Percentiles rank a stretch among this genome's conserved stretches.
Evolutionary conservation across 495 filamentous ascomycete genomes (phyloP).

Genomic region (Rhypophila decipiens): DNA sequence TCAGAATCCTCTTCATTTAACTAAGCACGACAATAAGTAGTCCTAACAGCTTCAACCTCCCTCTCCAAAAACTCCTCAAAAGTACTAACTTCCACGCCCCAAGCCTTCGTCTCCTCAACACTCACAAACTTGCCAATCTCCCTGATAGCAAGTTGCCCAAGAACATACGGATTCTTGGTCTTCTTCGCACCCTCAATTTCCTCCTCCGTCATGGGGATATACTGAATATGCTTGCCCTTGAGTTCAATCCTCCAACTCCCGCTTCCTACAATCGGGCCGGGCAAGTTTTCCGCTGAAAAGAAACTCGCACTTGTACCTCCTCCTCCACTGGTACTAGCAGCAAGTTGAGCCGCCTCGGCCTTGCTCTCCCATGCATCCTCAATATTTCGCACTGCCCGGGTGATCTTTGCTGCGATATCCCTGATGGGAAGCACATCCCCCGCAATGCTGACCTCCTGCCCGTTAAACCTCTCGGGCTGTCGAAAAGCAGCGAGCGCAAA

Average conservation of each 20-base stretch:
- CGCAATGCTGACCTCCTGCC: conserved; percentile 33
- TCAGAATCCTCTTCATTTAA: not conserved
- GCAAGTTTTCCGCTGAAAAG: too few relatives aligned
- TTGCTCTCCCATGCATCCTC: too few relatives aligned
- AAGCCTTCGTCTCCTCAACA: conserved; percentile 29
- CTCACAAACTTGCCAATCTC: conserved; percentile 30
- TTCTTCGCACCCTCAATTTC: conserved; percentile 27
- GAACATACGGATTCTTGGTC: conserved; percentile 18
- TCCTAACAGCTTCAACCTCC: conserved; percentile 22
- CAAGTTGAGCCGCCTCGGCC: conserved; percentile 20
- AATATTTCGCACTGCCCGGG: too few relatives aligned
- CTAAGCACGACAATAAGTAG: conserved; percentile 20
- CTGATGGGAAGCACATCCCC: conserved; percentile 31
- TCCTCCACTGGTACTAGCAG: conserved; percentile 32
- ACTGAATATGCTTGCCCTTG: conserved; percentile 20
- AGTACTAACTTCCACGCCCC: conserved; percentile 20
- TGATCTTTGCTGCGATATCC: conserved; percentile 27
- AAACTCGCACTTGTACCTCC: too few relatives aligned
- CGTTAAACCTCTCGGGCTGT: conserved; percentile 32
- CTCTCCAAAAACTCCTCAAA: conserved; percentile 33
- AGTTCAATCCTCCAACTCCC: too few relatives aligned
- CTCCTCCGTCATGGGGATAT: conserved; percentile 29
- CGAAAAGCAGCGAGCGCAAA: conserved; percentile 40
- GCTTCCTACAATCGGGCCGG: too few relatives aligned
- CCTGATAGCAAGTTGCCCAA: conserved; percentile 13